Evolutionary conservation across 2,329 filamentous ascomycete genomes (phyloP).

Genomic region (Fusarium fujikuroi): DNA sequence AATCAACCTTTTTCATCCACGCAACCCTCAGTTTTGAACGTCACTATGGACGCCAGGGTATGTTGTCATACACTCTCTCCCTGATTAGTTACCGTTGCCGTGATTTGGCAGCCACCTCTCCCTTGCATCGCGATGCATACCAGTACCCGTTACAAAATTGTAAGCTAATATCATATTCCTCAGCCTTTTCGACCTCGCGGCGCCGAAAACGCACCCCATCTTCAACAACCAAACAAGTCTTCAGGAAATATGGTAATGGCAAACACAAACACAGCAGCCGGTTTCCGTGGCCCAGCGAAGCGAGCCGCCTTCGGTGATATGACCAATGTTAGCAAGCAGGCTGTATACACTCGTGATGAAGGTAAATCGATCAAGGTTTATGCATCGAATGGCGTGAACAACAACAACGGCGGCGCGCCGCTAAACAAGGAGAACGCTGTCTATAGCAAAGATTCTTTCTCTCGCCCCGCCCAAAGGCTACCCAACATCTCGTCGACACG

Average conservation of each 20-base stretch:
- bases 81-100: neutral
- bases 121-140: constrained; percentile 28
- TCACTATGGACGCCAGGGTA: constrained; percentile 52
- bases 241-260: constrained; percentile 65
- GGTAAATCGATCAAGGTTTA: constrained; percentile 52
- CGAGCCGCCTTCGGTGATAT: constrained; percentile 85
- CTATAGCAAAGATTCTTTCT: constrained; percentile 50
- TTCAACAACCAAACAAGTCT: constrained; percentile 88
- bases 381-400: constrained; percentile 40
- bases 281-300: constrained; percentile 66
- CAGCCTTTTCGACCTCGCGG: constrained; percentile 56
- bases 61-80: constrained; percentile 34
- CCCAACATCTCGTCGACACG: constrained; percentile 37
- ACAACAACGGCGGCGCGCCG: constrained; percentile 39
- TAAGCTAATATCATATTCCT: constrained; percentile 30
- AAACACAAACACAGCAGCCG: constrained; percentile 42
- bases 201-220: constrained; percentile 62
- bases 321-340: constrained; percentile 71
- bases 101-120: constrained; percentile 16
- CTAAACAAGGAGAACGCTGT: constrained; percentile 59
- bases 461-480: constrained; percentile 52
- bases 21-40: constrained; percentile 27
- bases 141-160: constrained; percentile 4
- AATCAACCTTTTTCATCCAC: constrained; percentile 22
- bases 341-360: constrained; percentile 46